These are phyloP conservation scores for Saccharomycopsis capsularis DNA, from an alignment of 805 yeast species.

Conservation along the genomic window DNA sequence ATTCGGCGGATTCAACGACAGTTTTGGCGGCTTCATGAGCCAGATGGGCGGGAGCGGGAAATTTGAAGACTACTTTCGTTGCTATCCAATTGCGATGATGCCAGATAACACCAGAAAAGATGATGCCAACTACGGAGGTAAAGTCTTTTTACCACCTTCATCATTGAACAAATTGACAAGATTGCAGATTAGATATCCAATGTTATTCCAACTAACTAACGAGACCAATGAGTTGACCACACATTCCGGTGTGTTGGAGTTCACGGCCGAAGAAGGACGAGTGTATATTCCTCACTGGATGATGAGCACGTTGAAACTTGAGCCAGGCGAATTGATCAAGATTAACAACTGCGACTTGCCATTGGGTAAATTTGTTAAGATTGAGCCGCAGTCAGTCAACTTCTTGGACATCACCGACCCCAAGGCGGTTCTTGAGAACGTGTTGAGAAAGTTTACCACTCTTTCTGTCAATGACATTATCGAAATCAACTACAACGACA, in stretches of 20 bases:
- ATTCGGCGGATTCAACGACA: constrained; percentile 4
- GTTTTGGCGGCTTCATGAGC: constrained; percentile 7
- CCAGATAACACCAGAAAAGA: constrained; percentile 65
- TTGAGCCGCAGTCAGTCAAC: constrained; percentile 93
- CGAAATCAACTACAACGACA: constrained; percentile 77
- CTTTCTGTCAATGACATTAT: constrained; percentile 78
- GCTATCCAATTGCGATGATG: constrained; percentile 82
- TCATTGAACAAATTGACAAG: constrained; percentile 83
- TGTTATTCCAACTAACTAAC: constrained; percentile 77
- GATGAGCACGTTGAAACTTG: constrained; percentile 66
- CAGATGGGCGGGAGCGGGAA: not conserved
- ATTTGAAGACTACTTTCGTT: constrained; percentile 84
- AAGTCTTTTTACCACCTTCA: constrained; percentile 89
- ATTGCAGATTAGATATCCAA: constrained; percentile 91
- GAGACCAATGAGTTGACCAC: constrained; percentile 41
- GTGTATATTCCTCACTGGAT: constrained; percentile 96
- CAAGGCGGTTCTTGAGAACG: constrained; percentile 91
- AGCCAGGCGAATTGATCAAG: constrained; percentile 76
- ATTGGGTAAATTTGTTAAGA: constrained; percentile 79
- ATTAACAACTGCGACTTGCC: constrained; percentile 70
- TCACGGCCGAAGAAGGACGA: constrained; percentile 95
- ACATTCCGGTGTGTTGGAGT: constrained; percentile 93
- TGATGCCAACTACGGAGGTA: constrained; percentile 89
- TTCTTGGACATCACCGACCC: constrained; percentile 93
- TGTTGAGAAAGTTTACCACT: constrained; percentile 82